Conservation (phyloP, 1,284 basidiomycete genomes). For the Cutaneotrichosporon curvatum region DNA sequence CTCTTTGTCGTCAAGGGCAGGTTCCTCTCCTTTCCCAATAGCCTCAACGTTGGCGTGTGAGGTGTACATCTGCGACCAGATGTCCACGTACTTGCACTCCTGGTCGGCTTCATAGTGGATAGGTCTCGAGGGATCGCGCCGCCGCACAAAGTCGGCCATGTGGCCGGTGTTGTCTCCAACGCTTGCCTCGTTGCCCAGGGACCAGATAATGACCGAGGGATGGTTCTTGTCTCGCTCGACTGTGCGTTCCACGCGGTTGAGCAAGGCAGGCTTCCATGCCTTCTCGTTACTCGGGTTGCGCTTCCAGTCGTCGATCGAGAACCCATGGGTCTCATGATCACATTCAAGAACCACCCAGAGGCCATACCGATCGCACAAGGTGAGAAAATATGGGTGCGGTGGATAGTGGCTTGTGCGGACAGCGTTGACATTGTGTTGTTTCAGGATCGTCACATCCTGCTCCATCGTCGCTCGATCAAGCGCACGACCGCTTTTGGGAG, state of each 20-base stretch:
- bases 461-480: conserved; percentile 18
- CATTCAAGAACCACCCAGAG: conserved; percentile 26
- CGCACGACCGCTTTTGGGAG: conserved; percentile 17
- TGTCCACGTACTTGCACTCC: conserved; percentile 16
- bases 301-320: conserved; percentile 15
- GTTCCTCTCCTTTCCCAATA: conserved; percentile 11
- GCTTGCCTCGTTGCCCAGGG: conserved; percentile 26
- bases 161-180: conserved; percentile 18
- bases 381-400: conserved; percentile 21
- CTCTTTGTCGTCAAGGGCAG: conserved; percentile 4
- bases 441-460: conserved; percentile 24
- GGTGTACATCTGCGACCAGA: conserved; percentile 24
- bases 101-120: conserved; percentile 27
- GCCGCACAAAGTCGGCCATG: conserved; percentile 18
- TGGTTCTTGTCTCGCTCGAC: conserved; percentile 30
- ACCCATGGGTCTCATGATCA: conserved; percentile 28
- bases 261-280: conserved; percentile 13
- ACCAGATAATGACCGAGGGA: conserved; percentile 24
- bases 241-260: conserved; percentile 18
- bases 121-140: conserved; percentile 18
- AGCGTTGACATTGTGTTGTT: conserved; percentile 25
- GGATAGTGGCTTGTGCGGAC: conserved; percentile 25
- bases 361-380: conserved; percentile 26
- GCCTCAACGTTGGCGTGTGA: conserved; percentile 13
- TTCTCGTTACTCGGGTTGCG: conserved; percentile 15